Evolutionary conservation across 2,329 filamentous ascomycete species (phyloP).

Genomic region (Cercospora sp.): DNA sequence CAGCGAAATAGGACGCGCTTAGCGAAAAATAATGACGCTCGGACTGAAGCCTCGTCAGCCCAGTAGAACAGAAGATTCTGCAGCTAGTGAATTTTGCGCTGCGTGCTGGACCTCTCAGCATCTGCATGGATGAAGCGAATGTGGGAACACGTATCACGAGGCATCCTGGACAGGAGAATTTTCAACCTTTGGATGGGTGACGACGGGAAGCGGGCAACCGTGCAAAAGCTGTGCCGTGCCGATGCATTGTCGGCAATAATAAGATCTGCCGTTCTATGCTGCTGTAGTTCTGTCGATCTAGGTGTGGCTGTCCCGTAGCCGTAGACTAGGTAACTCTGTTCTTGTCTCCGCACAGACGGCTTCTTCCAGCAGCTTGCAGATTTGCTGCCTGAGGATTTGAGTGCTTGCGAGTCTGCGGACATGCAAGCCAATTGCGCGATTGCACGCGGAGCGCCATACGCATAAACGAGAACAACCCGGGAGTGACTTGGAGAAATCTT

Average conservation of each 20-base stretch:
- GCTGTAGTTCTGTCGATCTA: background rate
- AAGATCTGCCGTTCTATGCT: background rate
- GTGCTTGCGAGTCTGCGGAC: background rate
- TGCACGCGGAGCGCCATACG: background rate
- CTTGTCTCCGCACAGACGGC: background rate
- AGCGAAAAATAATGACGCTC: background rate
- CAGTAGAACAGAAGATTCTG: background rate
- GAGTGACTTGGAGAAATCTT: no score
- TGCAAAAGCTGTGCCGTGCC: background rate
- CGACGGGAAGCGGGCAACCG: background rate
- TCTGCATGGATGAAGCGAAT: background rate
- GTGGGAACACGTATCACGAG: background rate
- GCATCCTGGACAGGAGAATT: background rate
- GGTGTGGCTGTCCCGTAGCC: background rate
- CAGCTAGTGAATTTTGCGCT: background rate
- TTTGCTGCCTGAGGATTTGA: background rate
- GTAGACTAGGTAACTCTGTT: slow-evolving; percentile 1
- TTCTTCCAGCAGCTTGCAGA: background rate
- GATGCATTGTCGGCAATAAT: background rate
- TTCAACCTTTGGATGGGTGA: background rate
- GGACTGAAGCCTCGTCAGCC: background rate
- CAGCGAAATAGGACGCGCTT: background rate
- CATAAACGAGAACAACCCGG: background rate
- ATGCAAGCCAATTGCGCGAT: background rate
- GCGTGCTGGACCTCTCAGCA: background rate